Conservation (phyloP, 78 protist genomes). For the Anaeramoeba ignava region DNA sequence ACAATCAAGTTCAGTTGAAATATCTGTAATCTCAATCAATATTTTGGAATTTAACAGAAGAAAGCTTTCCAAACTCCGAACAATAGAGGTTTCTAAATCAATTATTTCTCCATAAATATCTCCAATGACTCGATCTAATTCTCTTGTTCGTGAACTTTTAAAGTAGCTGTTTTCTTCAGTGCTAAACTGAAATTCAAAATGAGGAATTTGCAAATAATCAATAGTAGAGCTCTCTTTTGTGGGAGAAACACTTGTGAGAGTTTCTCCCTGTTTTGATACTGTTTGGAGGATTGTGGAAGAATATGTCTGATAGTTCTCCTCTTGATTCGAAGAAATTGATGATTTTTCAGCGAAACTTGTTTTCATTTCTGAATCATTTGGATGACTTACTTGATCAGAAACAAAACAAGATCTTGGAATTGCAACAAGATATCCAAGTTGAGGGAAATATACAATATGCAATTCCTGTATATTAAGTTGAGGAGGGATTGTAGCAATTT, state of each 20-base stretch:
- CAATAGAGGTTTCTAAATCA: background rate
- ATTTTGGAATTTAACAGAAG: background rate
- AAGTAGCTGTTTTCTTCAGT: background rate
- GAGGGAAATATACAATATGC: constrained; percentile 28
- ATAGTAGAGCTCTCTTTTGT: background rate
- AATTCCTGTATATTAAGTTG: too few species aligned
- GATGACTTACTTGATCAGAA: too few species aligned
- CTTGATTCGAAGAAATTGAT: too few species aligned
- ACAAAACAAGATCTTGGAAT: constrained; percentile 9
- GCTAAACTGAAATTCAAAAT: background rate
- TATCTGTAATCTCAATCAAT: background rate
- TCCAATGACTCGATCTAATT: background rate
- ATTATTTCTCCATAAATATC: background rate
- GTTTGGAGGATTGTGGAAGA: too few species aligned
- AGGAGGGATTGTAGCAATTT: too few species aligned
- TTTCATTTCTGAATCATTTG: too few species aligned
- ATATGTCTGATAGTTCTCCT: too few species aligned
- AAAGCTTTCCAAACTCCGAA: background rate
- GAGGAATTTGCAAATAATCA: background rate
- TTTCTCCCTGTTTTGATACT: too few species aligned
- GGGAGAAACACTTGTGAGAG: background rate
- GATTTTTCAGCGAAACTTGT: too few species aligned
- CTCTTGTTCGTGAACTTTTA: background rate
- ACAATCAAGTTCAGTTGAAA: background rate
- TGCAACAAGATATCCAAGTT: constrained; percentile 30